Conservation (phyloP, 768 basidiomycete species). For the Russula brevipes region DNA sequence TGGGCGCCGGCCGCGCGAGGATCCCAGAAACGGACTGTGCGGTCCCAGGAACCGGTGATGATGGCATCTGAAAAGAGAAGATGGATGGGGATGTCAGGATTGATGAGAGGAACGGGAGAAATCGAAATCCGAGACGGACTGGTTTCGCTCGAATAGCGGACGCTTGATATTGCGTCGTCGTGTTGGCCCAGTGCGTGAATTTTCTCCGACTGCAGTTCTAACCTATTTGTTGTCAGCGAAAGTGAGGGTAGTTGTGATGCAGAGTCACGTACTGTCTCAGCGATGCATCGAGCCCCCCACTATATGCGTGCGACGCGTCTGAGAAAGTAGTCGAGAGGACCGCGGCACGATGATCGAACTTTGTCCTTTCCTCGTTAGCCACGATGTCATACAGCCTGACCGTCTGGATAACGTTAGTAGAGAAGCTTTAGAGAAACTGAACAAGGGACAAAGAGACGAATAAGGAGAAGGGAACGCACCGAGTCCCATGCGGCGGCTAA, state of each 20-base stretch:
- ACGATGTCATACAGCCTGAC: slow-evolving; percentile 51
- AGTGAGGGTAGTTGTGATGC: not conserved
- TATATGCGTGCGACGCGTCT: slow-evolving; percentile 64
- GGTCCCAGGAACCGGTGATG: slow-evolving; percentile 90
- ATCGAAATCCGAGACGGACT: slow-evolving; percentile 41
- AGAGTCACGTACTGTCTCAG: slow-evolving; percentile 66
- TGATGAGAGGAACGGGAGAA: not conserved
- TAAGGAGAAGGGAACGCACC: slow-evolving; percentile 34
- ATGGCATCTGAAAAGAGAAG: slow-evolving; percentile 48
- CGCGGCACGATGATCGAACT: slow-evolving; percentile 84
- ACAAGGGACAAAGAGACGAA: slow-evolving; percentile 33
- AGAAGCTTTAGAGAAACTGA: slow-evolving; percentile 26
- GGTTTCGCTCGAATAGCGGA: slow-evolving; percentile 61
- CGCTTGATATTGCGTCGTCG: slow-evolving; percentile 69
- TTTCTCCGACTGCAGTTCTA: slow-evolving; percentile 72
- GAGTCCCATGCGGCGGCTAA: slow-evolving; percentile 92
- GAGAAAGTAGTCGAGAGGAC: slow-evolving; percentile 79
- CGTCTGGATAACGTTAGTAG: slow-evolving; percentile 45
- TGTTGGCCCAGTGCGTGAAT: slow-evolving; percentile 75
- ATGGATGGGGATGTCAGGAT: not conserved
- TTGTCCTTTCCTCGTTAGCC: slow-evolving; percentile 63
- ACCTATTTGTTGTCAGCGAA: slow-evolving; percentile 40
- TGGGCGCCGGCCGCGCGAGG: slow-evolving; percentile 52
- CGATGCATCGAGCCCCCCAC: slow-evolving; percentile 81
- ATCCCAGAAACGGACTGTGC: slow-evolving; percentile 87